phyloP scores from a whole-genome alignment of 2,329 filamentous ascomycete genomes.

The Diplodia corticola region DNA sequence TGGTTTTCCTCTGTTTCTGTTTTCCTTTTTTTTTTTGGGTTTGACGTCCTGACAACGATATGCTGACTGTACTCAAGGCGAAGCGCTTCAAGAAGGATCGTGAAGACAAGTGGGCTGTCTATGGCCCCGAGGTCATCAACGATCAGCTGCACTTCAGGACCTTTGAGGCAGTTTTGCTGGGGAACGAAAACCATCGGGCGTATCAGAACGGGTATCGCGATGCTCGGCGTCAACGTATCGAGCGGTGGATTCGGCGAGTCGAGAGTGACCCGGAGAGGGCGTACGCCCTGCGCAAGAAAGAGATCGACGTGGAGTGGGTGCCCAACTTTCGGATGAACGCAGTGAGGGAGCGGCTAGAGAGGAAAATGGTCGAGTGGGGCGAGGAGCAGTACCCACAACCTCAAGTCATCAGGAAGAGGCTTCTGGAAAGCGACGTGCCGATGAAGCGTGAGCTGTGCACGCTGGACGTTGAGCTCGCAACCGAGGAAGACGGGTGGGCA shows the following conservation, averaged over 20 bases:
- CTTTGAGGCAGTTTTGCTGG: background rate
- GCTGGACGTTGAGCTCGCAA: background rate
- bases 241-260: background rate
- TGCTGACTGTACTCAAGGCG: background rate
- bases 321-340: constrained; percentile 9
- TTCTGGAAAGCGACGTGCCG: background rate
- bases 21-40: background rate
- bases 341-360: background rate
- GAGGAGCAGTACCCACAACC: background rate
- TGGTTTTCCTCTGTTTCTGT: no score
- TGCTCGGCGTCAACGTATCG: background rate
- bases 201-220: constrained; percentile 7
- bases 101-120: background rate
- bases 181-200: constrained; percentile 2
- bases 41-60: background rate
- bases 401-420: background rate
- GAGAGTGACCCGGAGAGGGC: background rate
- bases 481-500: background rate
- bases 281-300: background rate
- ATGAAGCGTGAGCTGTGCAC: background rate
- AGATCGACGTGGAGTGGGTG: constrained; percentile 1
- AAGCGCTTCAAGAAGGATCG: background rate
- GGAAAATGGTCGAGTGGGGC: background rate
- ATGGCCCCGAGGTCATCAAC: background rate
- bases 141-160: background rate